phyloP scores from a whole-genome alignment of 345 rosid genomes.

The Lumnitzera littorea region DNA sequence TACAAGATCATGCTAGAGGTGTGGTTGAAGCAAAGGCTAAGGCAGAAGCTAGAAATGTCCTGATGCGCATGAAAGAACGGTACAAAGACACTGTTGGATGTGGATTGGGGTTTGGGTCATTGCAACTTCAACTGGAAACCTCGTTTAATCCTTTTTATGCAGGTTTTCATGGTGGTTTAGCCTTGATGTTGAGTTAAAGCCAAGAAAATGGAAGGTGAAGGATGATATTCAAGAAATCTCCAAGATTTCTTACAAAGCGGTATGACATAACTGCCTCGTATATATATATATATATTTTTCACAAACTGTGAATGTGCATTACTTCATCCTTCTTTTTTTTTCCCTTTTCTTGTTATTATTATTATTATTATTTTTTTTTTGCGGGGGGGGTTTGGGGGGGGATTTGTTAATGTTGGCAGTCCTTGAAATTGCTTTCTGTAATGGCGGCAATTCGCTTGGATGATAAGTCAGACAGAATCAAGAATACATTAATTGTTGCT shows the following conservation, averaged over 20 bases:
- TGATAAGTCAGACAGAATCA: conserved; percentile 62
- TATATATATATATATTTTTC: too few relatives aligned
- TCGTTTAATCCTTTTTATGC: conserved; percentile 10
- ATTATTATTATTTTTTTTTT: neutral
- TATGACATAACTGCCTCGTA: conserved; percentile 21
- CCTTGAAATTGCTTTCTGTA: conserved; percentile 81
- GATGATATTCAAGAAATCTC: conserved; percentile 96
- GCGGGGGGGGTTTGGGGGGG: too few relatives aligned
- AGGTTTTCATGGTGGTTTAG: conserved; percentile 86
- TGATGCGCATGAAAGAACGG: conserved; percentile 95
- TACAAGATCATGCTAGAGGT: conserved; percentile 57
- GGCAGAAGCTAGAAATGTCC: conserved; percentile 84
- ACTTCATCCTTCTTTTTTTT: too few relatives aligned
- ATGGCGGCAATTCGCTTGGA: conserved; percentile 83
- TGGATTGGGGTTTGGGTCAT: conserved; percentile 6
- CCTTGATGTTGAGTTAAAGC: conserved; percentile 96
- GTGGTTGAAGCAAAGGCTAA: conserved; percentile 81
- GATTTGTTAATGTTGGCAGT: conserved; percentile 27
- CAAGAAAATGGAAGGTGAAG: conserved; percentile 96
- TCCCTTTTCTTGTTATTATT: too few relatives aligned
- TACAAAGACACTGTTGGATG: conserved; percentile 6
- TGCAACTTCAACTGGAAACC: neutral
- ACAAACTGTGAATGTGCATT: too few relatives aligned
- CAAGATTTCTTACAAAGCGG: conserved; percentile 79
- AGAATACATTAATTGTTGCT: conserved; percentile 47